Evolutionary conservation across 345 rosid species (phyloP).

Genomic region (Lenwebbia sp.): DNA sequence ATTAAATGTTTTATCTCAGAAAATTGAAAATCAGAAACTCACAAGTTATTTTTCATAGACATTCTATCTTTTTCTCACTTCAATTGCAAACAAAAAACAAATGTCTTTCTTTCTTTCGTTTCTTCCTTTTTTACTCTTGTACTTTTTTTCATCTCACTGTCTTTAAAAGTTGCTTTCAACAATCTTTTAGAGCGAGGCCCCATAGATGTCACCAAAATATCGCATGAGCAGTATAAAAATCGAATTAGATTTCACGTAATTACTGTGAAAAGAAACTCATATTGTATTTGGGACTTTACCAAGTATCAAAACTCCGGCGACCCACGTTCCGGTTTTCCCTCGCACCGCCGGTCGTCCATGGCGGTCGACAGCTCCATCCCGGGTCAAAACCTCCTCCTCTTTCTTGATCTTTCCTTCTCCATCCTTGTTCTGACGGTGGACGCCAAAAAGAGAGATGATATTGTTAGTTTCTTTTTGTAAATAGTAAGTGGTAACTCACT

Average conservation of each 20-base stretch:
- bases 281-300: constrained; percentile 20
- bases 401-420: constrained; percentile 23
- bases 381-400: constrained; percentile 29
- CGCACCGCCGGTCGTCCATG: constrained; percentile 61
- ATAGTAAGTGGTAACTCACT: not conserved
- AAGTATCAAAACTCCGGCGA: constrained; percentile 62
- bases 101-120: not conserved
- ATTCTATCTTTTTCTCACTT: not conserved
- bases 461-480: too few relatives aligned
- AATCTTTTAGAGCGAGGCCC: not conserved
- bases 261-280: too few relatives aligned
- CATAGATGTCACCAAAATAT: not conserved
- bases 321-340: constrained; percentile 71
- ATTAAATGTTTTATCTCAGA: not conserved
- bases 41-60: not conserved
- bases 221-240: not conserved
- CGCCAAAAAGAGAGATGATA: not conserved
- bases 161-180: not conserved
- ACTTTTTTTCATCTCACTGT: not conserved
- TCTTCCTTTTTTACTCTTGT: not conserved
- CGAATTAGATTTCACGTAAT: not conserved
- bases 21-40: not conserved
- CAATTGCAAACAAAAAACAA: not conserved
- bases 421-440: not conserved
- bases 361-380: constrained; percentile 78